Conservation (phyloP, 345 rosid species). For the Syzygium oleosum region DNA sequence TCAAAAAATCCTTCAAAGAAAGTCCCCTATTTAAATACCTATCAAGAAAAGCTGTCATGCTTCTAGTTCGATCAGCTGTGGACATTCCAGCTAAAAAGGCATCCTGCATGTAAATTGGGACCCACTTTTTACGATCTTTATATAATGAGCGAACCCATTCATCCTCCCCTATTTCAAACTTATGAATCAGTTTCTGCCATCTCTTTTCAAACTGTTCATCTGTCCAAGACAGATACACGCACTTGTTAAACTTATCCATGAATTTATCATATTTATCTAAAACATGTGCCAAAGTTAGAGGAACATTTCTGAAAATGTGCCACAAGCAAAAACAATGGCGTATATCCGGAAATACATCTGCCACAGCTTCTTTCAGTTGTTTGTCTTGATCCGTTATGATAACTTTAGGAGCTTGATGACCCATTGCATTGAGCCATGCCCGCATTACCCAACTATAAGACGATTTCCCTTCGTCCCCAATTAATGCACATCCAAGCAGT, state of each 20-base stretch:
- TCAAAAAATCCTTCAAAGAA: conserved; percentile 30
- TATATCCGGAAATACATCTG: conserved; percentile 18
- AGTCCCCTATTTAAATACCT: conserved; percentile 14
- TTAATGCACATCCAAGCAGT: conserved; percentile 33
- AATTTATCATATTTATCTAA: conserved; percentile 14
- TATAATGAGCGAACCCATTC: conserved; percentile 26
- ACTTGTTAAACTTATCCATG: conserved; percentile 16
- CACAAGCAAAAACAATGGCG: conserved; percentile 33
- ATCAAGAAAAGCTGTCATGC: conserved; percentile 30
- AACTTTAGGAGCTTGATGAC: conserved; percentile 24
- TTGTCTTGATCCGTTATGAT: conserved; percentile 27
- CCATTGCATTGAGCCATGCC: conserved; percentile 30
- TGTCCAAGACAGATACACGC: conserved; percentile 28
- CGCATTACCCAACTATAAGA: conserved; percentile 27
- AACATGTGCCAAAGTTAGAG: conserved; percentile 8
- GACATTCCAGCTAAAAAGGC: conserved; percentile 29
- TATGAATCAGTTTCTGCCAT: conserved; percentile 33
- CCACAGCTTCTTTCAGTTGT: conserved; percentile 23
- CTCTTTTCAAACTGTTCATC: conserved; percentile 28
- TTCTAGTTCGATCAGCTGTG: conserved; percentile 16
- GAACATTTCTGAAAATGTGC: conserved; percentile 26
- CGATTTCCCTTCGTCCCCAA: conserved; percentile 19
- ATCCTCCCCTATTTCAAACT: conserved; percentile 18
- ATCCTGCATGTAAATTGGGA: conserved; percentile 22
- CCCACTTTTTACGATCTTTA: conserved; percentile 33